Evolutionary conservation across 176 grass and related monocot species (phyloP).

Genomic region (Musa troglodytarum): DNA sequence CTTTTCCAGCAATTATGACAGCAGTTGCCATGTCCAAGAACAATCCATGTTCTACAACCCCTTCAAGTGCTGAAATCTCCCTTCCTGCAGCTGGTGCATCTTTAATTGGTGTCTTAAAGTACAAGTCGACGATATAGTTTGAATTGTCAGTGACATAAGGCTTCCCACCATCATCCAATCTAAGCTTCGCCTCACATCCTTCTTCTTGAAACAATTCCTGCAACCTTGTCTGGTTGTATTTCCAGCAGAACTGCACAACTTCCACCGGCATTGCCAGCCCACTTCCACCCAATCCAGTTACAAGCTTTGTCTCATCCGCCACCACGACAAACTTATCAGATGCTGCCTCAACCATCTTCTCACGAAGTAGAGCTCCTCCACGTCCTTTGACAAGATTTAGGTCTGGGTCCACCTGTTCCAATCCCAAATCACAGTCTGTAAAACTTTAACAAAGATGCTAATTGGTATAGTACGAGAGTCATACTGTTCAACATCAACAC

Average conservation of each 20-base stretch:
- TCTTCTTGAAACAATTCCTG: slow-evolving; percentile 63
- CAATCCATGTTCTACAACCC: slow-evolving; percentile 87
- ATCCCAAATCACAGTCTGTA: not conserved
- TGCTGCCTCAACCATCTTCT: slow-evolving; percentile 95
- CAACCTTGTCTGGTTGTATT: slow-evolving; percentile 69
- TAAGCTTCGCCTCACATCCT: slow-evolving; percentile 36
- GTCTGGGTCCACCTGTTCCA: slow-evolving; percentile 78
- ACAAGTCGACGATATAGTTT: slow-evolving; percentile 64
- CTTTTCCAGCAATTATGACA: slow-evolving; percentile 82
- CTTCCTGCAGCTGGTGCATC: slow-evolving; percentile 62
- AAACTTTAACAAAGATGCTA: no score
- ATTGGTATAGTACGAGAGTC: no score
- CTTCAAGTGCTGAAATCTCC: slow-evolving; percentile 70
- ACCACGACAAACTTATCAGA: slow-evolving; percentile 82
- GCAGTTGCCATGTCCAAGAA: slow-evolving; percentile 93
- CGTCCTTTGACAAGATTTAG: slow-evolving; percentile 95
- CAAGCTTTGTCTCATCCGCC: slow-evolving; percentile 81
- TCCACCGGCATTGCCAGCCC: slow-evolving; percentile 95
- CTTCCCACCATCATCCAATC: slow-evolving; percentile 47
- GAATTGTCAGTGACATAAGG: slow-evolving; percentile 73
- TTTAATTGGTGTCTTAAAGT: slow-evolving; percentile 87
- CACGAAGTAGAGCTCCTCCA: slow-evolving; percentile 83
- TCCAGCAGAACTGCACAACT: slow-evolving; percentile 99
- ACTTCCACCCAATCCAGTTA: slow-evolving; percentile 81
- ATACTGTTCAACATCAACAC: no score